Evolutionary conservation across 192 early-diverging fungal species (phyloP), one percentile per base, ranked within the genome.

Genomic region (Gonapodya sp.): DNA sequence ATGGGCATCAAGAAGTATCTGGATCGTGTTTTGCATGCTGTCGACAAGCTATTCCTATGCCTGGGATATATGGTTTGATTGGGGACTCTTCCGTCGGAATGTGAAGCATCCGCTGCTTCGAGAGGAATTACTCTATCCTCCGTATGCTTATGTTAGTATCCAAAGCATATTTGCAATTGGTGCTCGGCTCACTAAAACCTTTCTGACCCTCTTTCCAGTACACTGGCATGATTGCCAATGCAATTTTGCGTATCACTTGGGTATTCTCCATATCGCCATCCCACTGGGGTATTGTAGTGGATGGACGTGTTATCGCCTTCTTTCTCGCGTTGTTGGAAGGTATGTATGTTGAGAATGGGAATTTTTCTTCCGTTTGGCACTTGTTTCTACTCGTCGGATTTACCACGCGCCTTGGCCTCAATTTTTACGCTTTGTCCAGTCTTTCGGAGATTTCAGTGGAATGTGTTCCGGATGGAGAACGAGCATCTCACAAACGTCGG

Each of bases 391-490:
- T n/a, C n/a, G n/a, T n/a, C n/a, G n/a, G n/a, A n/a, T n/a, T n/a
- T n/a, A n/a, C n/a, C n/a, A n/a, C n/a, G n/a, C n/a, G n/a, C n/a
- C n/a, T n/a, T n/a, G n/a, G n/a, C n/a, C n/a, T n/a, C n/a, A n/a
- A n/a, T n/a, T n/a, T n/a, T n/a, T n/a, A n/a, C n/a, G n/a, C n/a
- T n/a, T n/a, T n/a, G n/a, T n/a, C n/a, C n/a, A n/a, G 36, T 34
- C 35, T 37, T 8, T 33, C 34, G 31, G 30, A 14, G 30, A 31
- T 86, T 85, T 36, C 74, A 82, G 33, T 88, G 87, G 87, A 79
- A 80, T 18, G 79, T 87, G 8, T 35, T 88, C 1, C 86, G 87
- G 24, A 85, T 88, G 84, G 87, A 88, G 82, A 87, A 87, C 83
- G 87, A 88, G 79, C 86, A 87, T 78, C 75, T 82, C 24, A 85